Evolutionary conservation across 2,329 filamentous ascomycete genomes (phyloP).

Genomic region (Penicillium psychrosexuale): DNA sequence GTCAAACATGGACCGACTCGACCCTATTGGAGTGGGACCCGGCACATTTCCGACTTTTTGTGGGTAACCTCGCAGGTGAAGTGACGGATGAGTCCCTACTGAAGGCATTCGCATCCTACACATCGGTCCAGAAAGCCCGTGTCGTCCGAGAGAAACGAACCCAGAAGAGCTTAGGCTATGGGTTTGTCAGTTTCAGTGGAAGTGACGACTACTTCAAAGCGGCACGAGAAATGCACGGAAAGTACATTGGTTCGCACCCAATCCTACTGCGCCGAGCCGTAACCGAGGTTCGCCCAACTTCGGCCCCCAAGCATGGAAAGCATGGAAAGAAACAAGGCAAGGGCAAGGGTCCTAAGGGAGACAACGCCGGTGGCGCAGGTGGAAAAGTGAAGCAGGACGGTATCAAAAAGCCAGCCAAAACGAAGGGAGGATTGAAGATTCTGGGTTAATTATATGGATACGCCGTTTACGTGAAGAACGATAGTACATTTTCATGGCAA

Average conservation of each 20-base stretch:
- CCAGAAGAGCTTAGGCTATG: constrained; percentile 92
- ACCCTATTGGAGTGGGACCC: constrained; percentile 94
- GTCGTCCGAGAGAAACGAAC: constrained; percentile 95
- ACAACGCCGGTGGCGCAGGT: constrained; percentile 17
- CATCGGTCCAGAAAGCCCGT: constrained; percentile 84
- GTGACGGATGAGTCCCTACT: constrained; percentile 93
- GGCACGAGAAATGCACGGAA: constrained; percentile 96
- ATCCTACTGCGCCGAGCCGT: constrained; percentile 82
- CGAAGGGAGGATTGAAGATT: constrained; percentile 46
- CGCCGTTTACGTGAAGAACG: not conserved
- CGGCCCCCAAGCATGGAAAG: constrained; percentile 65
- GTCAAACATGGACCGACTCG: constrained; percentile 87
- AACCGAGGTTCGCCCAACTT: constrained; percentile 80
- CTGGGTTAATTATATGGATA: constrained; percentile 34
- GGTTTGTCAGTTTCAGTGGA: constrained; percentile 93
- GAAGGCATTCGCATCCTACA: constrained; percentile 88
- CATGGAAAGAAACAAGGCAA: constrained; percentile 56
- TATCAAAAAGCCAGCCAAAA: constrained; percentile 47
- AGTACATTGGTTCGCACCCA: constrained; percentile 97
- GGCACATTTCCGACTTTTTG: constrained; percentile 87
- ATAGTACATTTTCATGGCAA: not conserved
- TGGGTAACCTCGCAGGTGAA: constrained; percentile 94
- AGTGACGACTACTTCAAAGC: constrained; percentile 96
- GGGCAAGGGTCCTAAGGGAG: constrained; percentile 28
- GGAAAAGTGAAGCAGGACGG: constrained; percentile 45